These are phyloP conservation scores for Thoreauomyces humboldtii DNA, from an alignment of 192 early-diverging fungal genomes.

Conservation along the genomic window DNA sequence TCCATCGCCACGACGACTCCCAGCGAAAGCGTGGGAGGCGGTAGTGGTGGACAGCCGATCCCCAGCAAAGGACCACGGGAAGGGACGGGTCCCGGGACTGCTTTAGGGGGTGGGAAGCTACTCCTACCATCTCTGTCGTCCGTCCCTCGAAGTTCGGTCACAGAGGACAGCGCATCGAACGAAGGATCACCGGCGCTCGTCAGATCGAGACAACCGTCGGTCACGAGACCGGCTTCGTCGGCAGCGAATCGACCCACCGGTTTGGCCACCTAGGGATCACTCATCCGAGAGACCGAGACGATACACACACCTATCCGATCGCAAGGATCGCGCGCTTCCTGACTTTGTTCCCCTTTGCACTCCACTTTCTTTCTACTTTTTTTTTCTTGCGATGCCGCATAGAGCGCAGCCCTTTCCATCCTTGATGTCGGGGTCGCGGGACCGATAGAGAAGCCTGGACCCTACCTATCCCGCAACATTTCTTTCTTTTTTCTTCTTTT, in stretches of 20 bases:
- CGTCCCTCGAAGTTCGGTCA: constrained; percentile 3
- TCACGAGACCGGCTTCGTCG: neutral
- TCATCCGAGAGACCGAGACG: no score
- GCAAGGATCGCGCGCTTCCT: no score
- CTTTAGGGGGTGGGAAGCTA: neutral
- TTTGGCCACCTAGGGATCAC: no score
- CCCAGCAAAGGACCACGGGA: neutral
- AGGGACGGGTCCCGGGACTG: neutral
- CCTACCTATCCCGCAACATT: no score
- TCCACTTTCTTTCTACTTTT: no score
- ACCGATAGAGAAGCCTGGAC: no score
- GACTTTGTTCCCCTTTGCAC: no score
- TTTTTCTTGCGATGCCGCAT: no score
- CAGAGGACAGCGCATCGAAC: neutral
- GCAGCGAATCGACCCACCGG: neutral
- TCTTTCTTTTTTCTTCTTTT: no score
- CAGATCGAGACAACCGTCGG: neutral
- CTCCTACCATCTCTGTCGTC: neutral
- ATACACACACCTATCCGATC: no score
- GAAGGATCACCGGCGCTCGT: neutral
- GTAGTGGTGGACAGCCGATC: neutral
- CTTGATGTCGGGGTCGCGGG: no score
- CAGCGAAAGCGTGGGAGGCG: neutral
- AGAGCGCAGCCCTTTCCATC: no score
- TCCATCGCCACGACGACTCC: neutral